Conservation (phyloP, 495 filamentous ascomycete species). For the Opeltia flavorubescens region DNA sequence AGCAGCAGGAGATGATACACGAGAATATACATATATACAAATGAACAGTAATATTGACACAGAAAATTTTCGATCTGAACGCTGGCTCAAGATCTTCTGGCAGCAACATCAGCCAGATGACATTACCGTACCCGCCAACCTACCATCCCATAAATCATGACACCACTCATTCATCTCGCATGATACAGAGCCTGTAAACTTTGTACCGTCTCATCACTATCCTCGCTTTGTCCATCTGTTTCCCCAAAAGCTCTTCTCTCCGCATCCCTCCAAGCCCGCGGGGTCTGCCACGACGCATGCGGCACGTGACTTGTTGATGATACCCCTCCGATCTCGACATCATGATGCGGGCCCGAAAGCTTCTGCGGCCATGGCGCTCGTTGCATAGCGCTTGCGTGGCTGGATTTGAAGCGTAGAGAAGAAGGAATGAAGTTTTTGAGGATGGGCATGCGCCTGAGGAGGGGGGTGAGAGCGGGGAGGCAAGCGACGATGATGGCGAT, state of each 20-base stretch:
- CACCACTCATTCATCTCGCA: not conserved
- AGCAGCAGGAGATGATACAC: too few species aligned
- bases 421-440: not conserved
- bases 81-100: too few species aligned
- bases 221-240: not conserved
- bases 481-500: conserved; percentile 8
- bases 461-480: conserved; percentile 3
- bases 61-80: too few species aligned
- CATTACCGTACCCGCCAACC: too few species aligned
- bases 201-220: not conserved
- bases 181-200: not conserved
- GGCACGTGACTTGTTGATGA: not conserved
- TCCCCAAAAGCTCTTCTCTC: not conserved
- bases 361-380: not conserved
- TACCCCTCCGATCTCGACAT: not conserved
- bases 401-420: conserved; percentile 1
- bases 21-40: too few species aligned
- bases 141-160: too few species aligned
- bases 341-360: not conserved
- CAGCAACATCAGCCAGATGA: too few species aligned
- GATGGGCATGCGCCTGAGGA: not conserved
- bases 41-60: too few species aligned
- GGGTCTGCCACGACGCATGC: not conserved
- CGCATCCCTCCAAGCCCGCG: not conserved
- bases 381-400: not conserved